These are phyloP conservation scores for Boletus huronensis DNA, from an alignment of 768 basidiomycete species.

Conservation along the genomic window DNA sequence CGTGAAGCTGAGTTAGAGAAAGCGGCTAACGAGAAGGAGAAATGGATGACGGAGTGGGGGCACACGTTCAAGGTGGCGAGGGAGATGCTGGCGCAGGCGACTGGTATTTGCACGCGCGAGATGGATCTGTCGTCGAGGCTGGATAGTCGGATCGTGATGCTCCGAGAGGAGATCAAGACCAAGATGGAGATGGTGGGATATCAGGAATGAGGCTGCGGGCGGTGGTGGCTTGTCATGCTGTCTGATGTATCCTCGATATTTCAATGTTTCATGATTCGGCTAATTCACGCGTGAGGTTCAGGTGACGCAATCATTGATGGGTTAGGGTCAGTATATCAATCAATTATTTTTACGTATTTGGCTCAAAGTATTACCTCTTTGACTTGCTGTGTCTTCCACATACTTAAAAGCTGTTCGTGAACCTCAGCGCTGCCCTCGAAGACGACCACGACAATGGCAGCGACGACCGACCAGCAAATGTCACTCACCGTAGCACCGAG, in stretches of 20 bases:
- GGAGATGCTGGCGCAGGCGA: conserved; percentile 50
- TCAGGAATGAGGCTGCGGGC: neutral
- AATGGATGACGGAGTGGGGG: conserved; percentile 39
- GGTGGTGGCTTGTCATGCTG: neutral
- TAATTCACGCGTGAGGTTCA: neutral
- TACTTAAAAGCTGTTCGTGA: conserved; percentile 4
- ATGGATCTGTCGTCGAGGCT: conserved; percentile 64
- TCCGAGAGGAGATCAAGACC: conserved; percentile 62
- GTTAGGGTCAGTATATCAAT: conserved; percentile 5
- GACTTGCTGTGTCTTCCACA: conserved; percentile 19
- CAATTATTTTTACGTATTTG: conserved; percentile 16
- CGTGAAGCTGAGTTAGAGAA: conserved; percentile 30
- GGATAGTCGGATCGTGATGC: conserved; percentile 66
- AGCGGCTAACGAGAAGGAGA: conserved; percentile 7
- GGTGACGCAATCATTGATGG: neutral
- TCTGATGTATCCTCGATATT: neutral
- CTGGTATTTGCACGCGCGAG: conserved; percentile 45
- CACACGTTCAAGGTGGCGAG: conserved; percentile 45
- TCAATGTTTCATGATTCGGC: neutral
- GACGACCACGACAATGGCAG: conserved; percentile 26
- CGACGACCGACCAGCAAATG: conserved; percentile 55
- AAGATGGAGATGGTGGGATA: conserved; percentile 51
- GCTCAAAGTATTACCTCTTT: neutral
- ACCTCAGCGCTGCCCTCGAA: conserved; percentile 4
- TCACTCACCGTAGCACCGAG: conserved; percentile 49